phyloP scores from a whole-genome alignment of 1,284 basidiomycete species.

The Singerocomus rubriflavus region DNA sequence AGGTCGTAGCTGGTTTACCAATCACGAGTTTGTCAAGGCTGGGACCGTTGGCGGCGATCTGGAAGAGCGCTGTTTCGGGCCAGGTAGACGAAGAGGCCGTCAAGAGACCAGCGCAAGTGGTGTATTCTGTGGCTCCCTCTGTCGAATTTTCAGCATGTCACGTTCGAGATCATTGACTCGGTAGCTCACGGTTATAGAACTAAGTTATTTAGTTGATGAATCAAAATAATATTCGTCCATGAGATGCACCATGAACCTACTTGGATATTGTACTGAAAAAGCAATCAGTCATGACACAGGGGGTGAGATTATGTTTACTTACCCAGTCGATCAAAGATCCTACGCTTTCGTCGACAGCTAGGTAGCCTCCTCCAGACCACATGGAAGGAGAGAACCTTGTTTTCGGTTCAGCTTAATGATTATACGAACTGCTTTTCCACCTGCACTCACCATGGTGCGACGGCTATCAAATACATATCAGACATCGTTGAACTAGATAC shows the following conservation, averaged over 20 bases:
- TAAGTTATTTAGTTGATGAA: slow-evolving; percentile 18
- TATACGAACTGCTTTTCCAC: neutral
- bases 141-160: neutral
- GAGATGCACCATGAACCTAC: slow-evolving; percentile 21
- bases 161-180: neutral
- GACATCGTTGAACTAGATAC: neutral
- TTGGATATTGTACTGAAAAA: slow-evolving; percentile 43
- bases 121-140: slow-evolving; percentile 48
- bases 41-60: slow-evolving; percentile 59
- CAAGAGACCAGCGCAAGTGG: slow-evolving; percentile 44
- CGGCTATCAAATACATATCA: slow-evolving; percentile 18
- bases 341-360: slow-evolving; percentile 53
- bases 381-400: slow-evolving; percentile 20
- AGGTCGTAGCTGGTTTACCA: slow-evolving; percentile 55
- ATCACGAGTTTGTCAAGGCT: slow-evolving; percentile 53
- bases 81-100: slow-evolving; percentile 41
- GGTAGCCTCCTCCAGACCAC: slow-evolving; percentile 48
- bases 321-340: slow-evolving; percentile 57
- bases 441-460: slow-evolving; percentile 28
- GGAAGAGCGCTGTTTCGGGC: slow-evolving; percentile 50
- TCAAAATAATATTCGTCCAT: neutral
- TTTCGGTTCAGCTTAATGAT: neutral
- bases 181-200: slow-evolving; percentile 61
- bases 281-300: neutral
- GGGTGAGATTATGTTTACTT: slow-evolving; percentile 1